phyloP scores from a whole-genome alignment of 163 green algal species.

The Chlorella variabilis region DNA sequence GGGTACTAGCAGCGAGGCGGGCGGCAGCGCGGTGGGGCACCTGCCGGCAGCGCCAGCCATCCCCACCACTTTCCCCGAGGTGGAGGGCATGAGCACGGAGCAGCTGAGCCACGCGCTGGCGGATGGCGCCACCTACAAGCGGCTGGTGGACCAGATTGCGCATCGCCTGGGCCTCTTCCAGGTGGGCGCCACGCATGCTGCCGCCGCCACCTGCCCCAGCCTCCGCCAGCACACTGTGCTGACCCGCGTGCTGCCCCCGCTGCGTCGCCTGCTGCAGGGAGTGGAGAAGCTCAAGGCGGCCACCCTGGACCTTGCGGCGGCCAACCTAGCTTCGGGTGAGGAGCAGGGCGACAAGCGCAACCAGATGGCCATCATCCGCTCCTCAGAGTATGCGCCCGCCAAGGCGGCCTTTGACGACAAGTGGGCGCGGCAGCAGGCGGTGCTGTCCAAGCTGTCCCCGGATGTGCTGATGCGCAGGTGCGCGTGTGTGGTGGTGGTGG shows the following conservation, averaged over 20 bases:
- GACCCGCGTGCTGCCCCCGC: no score
- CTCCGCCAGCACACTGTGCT: no score
- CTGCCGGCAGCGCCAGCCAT: background rate
- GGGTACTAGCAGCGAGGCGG: background rate
- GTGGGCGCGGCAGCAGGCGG: slow-evolving; percentile 62
- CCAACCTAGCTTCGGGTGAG: slow-evolving; percentile 54
- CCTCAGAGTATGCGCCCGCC: slow-evolving; percentile 72
- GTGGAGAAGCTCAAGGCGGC: slow-evolving; percentile 14
- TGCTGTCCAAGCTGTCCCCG: slow-evolving; percentile 59
- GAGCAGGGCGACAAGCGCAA: slow-evolving; percentile 67
- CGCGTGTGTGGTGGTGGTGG: background rate
- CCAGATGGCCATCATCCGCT: slow-evolving; percentile 80
- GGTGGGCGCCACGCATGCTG: background rate
- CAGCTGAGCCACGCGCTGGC: slow-evolving; percentile 64
- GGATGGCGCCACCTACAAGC: slow-evolving; percentile 52
- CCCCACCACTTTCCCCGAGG: slow-evolving; percentile 43
- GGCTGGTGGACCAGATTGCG: slow-evolving; percentile 33
- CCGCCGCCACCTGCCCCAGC: background rate
- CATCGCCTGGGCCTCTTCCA: slow-evolving; percentile 6
- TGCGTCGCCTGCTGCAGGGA: background rate
- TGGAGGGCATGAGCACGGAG: slow-evolving; percentile 50
- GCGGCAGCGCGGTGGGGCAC: background rate
- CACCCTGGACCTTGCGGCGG: slow-evolving; percentile 48
- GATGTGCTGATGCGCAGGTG: slow-evolving; percentile 49
- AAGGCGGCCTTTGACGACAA: slow-evolving; percentile 73